Evolutionary conservation across 257 asterid genomes (phyloP).

Genomic region (Ilex asprella): DNA sequence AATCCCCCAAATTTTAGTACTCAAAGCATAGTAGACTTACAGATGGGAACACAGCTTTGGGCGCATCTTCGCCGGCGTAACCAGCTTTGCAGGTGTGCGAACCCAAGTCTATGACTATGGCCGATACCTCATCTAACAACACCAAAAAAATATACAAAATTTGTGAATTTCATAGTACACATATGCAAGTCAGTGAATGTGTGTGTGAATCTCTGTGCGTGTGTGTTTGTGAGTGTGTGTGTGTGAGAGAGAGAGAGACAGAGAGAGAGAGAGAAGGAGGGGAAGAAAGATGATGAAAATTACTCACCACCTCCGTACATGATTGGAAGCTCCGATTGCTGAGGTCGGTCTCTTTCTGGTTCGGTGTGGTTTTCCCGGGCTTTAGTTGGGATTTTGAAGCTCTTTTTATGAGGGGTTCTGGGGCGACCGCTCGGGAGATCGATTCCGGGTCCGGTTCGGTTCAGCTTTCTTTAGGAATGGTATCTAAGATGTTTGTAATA

Average conservation of each 20-base stretch:
- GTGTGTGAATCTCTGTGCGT: too few relatives aligned
- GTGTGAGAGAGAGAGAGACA: not conserved
- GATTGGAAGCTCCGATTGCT: not conserved
- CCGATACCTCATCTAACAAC: slow-evolving; percentile 84
- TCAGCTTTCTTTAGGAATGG: too few relatives aligned
- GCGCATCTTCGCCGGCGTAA: slow-evolving; percentile 99
- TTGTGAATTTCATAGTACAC: slow-evolving; percentile 2
- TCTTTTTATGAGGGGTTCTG: too few relatives aligned
- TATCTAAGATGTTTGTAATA: too few relatives aligned
- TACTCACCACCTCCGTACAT: slow-evolving; percentile 28
- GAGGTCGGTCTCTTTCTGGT: too few relatives aligned
- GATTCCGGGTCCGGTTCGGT: too few relatives aligned
- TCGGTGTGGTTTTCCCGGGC: too few relatives aligned
- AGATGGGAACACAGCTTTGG: slow-evolving; percentile 97
- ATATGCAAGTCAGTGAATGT: not conserved
- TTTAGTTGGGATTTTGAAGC: too few relatives aligned
- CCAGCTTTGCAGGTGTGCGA: slow-evolving; percentile 99
- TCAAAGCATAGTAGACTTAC: slow-evolving; percentile 25
- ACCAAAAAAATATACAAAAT: slow-evolving; percentile 10
- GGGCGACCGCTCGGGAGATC: too few relatives aligned
- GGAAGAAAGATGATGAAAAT: not conserved
- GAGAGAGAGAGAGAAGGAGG: too few relatives aligned
- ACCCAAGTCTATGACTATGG: slow-evolving; percentile 89
- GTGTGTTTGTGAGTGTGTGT: not conserved
- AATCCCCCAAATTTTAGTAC: too few relatives aligned